Evolutionary conservation across 768 basidiomycete genomes (phyloP).

Genomic region (Leccinum uliginosum): DNA sequence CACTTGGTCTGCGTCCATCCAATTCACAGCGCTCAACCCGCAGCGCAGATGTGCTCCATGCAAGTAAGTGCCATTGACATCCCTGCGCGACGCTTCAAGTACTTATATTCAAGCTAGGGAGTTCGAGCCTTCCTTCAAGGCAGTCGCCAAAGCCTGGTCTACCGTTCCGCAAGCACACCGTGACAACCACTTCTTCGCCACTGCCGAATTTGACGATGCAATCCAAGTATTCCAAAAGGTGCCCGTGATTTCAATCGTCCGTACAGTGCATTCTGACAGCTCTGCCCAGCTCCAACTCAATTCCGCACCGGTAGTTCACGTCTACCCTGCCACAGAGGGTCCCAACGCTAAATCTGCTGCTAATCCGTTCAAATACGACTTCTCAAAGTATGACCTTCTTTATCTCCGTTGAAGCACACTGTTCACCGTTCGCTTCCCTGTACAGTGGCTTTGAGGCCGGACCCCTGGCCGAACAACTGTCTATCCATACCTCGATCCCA

Average conservation of each 20-base stretch:
- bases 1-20: conserved; percentile 83
- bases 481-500: conserved; percentile 66
- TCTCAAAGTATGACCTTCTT: conserved; percentile 52
- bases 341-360: conserved; percentile 51
- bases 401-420: background rate
- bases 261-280: conserved; percentile 8
- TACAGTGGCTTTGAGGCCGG: conserved; percentile 78
- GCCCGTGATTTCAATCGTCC: background rate
- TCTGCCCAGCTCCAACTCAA: conserved; percentile 64
- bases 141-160: conserved; percentile 82
- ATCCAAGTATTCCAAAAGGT: conserved; percentile 79
- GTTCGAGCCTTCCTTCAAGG: conserved; percentile 80
- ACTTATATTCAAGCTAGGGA: conserved; percentile 46
- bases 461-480: conserved; percentile 72
- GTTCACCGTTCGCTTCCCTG: conserved; percentile 1
- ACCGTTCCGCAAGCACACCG: conserved; percentile 54
- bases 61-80: conserved; percentile 52
- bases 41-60: conserved; percentile 88
- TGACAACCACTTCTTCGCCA: conserved; percentile 88
- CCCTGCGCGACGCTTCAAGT: background rate
- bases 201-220: conserved; percentile 81
- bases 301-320: conserved; percentile 81
- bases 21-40: conserved; percentile 82
- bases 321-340: conserved; percentile 71
- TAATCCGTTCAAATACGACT: conserved; percentile 70